Conservation (phyloP, 352 stramenopile genomes). For the Elongisporangium anandrum region DNA sequence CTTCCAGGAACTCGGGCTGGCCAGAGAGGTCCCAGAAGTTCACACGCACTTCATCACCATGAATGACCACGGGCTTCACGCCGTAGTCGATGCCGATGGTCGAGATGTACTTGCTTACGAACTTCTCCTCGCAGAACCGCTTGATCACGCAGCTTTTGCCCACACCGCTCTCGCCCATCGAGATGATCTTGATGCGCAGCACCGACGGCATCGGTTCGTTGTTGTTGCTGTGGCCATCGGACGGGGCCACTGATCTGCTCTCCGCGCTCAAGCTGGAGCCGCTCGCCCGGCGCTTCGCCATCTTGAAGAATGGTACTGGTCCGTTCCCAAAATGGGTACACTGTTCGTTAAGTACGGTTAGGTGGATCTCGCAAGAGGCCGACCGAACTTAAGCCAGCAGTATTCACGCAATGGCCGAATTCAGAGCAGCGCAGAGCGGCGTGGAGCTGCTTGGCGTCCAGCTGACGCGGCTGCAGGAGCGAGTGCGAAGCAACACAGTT, state of each 20-base stretch:
- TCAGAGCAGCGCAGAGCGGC: constrained; percentile 28
- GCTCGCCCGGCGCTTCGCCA: constrained; percentile 8
- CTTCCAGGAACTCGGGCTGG: constrained; percentile 91
- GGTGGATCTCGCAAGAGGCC: too few relatives aligned
- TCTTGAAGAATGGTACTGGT: neutral
- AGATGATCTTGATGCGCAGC: constrained; percentile 92
- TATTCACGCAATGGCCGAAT: constrained; percentile 45
- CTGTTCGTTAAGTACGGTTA: neutral
- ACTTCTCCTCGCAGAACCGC: constrained; percentile 94
- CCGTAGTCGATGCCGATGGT: constrained; percentile 96
- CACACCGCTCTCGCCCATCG: constrained; percentile 84
- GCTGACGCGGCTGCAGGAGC: constrained; percentile 24
- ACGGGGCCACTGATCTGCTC: neutral
- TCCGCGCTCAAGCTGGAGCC: neutral
- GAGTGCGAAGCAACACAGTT: neutral
- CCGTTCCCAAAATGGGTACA: neutral
- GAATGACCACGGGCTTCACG: constrained; percentile 86
- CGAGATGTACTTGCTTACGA: constrained; percentile 94
- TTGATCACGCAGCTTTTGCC: constrained; percentile 96
- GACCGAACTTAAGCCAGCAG: neutral
- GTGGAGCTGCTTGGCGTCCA: constrained; percentile 39
- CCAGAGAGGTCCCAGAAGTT: constrained; percentile 95
- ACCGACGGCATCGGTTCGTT: constrained; percentile 26
- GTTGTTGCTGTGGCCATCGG: constrained; percentile 10
- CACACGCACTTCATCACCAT: constrained; percentile 74